These are phyloP conservation scores for Boletus fagicola DNA, from an alignment of 768 basidiomycete genomes.

Conservation along the genomic window DNA sequence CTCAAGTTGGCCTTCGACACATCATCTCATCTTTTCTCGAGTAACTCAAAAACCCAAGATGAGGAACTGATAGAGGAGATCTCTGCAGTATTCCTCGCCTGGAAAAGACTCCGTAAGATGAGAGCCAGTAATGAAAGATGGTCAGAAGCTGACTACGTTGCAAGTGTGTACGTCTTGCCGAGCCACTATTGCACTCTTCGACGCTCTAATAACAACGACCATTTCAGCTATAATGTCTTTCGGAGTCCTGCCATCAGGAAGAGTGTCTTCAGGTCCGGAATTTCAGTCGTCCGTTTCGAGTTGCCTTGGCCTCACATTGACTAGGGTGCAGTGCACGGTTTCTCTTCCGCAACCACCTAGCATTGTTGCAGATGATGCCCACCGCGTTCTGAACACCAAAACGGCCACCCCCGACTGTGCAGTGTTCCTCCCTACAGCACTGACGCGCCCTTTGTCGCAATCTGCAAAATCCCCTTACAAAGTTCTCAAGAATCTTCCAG, in stretches of 20 bases:
- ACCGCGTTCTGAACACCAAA: constrained; percentile 45
- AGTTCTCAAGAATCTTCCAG: constrained; percentile 40
- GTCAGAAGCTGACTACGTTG: constrained; percentile 54
- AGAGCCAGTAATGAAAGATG: constrained; percentile 44
- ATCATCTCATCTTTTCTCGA: constrained; percentile 42
- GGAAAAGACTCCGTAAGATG: constrained; percentile 45
- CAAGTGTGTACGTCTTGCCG: constrained; percentile 45
- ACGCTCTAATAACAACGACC: not conserved
- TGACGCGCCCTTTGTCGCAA: constrained; percentile 42
- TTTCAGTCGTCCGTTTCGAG: not conserved
- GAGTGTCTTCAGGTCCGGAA: constrained; percentile 43
- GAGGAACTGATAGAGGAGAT: constrained; percentile 38
- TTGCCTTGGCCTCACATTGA: constrained; percentile 3
- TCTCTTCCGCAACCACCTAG: constrained; percentile 46
- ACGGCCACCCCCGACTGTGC: constrained; percentile 48
- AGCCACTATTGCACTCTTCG: not conserved
- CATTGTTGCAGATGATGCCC: constrained; percentile 26
- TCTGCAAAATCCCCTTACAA: constrained; percentile 48
- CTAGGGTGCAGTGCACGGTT: constrained; percentile 48
- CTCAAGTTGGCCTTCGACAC: constrained; percentile 32
- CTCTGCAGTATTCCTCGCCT: constrained; percentile 42
- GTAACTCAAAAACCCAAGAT: constrained; percentile 17
- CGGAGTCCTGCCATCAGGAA: constrained; percentile 44
- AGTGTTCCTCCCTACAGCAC: constrained; percentile 43
- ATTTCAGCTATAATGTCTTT: constrained; percentile 45